Percentiles rank a stretch among this genome's conserved stretches.
Evolutionary conservation across 2,329 filamentous ascomycete species (phyloP).

Genomic region (Colletotrichum costaricense): DNA sequence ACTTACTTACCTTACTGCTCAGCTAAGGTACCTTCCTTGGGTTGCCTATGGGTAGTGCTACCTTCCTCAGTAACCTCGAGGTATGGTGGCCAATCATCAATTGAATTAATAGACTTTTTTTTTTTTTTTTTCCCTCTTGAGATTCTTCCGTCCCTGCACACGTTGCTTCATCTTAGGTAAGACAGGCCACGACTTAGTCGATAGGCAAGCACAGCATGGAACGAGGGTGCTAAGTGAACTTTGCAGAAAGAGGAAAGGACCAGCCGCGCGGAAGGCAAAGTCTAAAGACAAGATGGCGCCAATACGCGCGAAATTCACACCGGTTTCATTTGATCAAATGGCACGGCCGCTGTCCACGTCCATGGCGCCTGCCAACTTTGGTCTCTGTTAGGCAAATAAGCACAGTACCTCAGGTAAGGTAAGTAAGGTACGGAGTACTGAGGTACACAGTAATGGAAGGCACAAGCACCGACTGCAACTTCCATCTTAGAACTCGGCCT

Average conservation of each 20-base stretch:
- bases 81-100: background rate
- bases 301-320: background rate
- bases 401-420: too few relatives aligned
- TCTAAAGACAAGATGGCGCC: conserved; percentile 1
- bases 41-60: too few relatives aligned
- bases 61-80: background rate
- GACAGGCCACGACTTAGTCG: too few relatives aligned
- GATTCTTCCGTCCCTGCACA: background rate
- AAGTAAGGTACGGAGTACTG: too few relatives aligned
- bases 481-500: background rate
- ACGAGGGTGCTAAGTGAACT: background rate
- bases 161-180: background rate
- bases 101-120: background rate
- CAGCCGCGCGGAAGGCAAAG: conserved; percentile 14
- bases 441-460: background rate
- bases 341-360: background rate
- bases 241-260: background rate
- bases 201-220: too few relatives aligned
- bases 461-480: background rate
- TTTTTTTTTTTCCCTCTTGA: background rate
- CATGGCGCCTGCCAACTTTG: background rate
- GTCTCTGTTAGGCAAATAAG: background rate
- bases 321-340: background rate
- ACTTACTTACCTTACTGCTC: background rate
- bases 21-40: too few relatives aligned